These are phyloP conservation scores for Fusarium hainanense DNA, from an alignment of 2,329 filamentous ascomycete species.

Conservation along the genomic window DNA sequence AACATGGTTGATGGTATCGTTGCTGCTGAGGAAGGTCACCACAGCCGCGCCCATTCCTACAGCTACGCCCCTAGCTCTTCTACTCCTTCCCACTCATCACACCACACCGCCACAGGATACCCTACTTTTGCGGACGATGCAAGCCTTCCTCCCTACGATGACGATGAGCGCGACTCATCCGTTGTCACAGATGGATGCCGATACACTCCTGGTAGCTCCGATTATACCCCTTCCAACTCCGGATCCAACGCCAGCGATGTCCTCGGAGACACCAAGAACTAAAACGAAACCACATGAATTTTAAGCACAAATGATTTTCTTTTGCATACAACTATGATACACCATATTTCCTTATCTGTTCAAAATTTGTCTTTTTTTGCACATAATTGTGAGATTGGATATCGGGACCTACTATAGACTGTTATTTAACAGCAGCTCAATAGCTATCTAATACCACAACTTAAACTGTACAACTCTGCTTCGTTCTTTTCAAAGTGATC, in stretches of 20 bases:
- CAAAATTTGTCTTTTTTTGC: constrained; percentile 10
- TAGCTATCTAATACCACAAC: constrained; percentile 33
- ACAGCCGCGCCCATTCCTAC: constrained; percentile 20
- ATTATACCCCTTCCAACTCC: constrained; percentile 38
- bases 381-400: constrained; percentile 13
- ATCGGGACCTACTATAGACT: constrained; percentile 7
- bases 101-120: constrained; percentile 39
- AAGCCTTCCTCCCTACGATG: constrained; percentile 57
- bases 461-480: constrained; percentile 12
- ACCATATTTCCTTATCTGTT: constrained; percentile 26
- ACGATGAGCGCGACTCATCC: constrained; percentile 47
- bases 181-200: constrained; percentile 59
- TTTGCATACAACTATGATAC: constrained; percentile 32
- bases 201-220: constrained; percentile 51
- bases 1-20: constrained; percentile 60
- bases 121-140: constrained; percentile 47
- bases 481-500: not conserved
- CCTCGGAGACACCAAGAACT: constrained; percentile 42
- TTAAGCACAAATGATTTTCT: constrained; percentile 14
- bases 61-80: constrained; percentile 18
- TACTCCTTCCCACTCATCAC: constrained; percentile 33
- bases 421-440: constrained; percentile 20
- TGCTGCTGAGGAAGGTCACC: constrained; percentile 55
- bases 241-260: constrained; percentile 39
- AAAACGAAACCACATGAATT: constrained; percentile 19